Evolutionary conservation across 495 filamentous ascomycete species (phyloP).

Genomic region (Aspergillus egyptiacus): DNA sequence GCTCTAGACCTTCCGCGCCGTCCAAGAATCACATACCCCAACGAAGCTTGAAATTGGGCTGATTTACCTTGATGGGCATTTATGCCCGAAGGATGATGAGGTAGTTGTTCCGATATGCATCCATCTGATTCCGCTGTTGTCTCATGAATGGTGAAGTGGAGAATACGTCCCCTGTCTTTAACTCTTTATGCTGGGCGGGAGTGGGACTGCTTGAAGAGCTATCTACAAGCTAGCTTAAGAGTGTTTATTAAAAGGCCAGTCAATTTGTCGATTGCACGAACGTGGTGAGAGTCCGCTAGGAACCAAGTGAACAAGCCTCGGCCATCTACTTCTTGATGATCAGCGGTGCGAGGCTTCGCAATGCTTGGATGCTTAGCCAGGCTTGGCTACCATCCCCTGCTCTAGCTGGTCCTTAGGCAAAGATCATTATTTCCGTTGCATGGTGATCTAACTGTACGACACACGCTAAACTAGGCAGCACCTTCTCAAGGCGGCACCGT

Average conservation of each 20-base stretch:
- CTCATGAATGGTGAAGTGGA: neutral
- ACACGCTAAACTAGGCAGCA: neutral
- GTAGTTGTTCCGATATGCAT: no score
- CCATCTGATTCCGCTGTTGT: neutral
- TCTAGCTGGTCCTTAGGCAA: neutral
- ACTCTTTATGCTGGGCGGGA: no score
- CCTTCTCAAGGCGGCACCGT: neutral
- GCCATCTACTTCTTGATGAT: neutral
- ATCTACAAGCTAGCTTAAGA: neutral
- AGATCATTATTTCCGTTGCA: neutral
- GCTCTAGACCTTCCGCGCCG: conserved; percentile 1
- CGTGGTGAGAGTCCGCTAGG: neutral
- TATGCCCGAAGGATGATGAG: neutral
- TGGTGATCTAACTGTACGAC: neutral
- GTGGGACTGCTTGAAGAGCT: neutral
- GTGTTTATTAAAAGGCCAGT: conserved; percentile 1
- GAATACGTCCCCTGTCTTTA: neutral
- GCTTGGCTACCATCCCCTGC: conserved; percentile 3
- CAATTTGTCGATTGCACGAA: neutral
- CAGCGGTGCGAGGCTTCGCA: neutral
- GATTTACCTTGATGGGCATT: neutral
- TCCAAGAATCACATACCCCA: no score
- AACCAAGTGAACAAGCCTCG: conserved; percentile 1
- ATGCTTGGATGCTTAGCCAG: conserved; percentile 5
- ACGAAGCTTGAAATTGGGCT: neutral